Evolutionary conservation across 148 eudicot genomes (phyloP), one percentile per base, ranked within the genome.

Genomic region (Amaranthus palmeri): DNA sequence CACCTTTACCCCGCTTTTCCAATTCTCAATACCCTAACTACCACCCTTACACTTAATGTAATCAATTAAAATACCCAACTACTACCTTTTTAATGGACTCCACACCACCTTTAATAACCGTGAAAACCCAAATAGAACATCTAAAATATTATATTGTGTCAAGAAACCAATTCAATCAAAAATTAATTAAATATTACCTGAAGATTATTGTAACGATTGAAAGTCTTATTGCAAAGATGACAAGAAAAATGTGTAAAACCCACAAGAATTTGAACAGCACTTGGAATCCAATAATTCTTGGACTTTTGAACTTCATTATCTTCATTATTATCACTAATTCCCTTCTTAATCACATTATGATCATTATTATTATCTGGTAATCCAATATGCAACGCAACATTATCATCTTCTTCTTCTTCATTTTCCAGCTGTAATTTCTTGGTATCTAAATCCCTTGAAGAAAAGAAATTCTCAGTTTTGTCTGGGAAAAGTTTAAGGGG

Each of bases 231-330:
- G 80, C 97, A 92, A 46, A 92, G 77, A 47, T 86, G 91, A 76
- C 97, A 92, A 8, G 96, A 85, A 67, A 89, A 92, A 76, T 90
- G 85, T 7, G 96, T 88, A 82, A 90, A 88, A 3, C 96, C 96
- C 8, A 85, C 87, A 41, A 85, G 74, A 60, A 90, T 90, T 47
- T 92, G 91, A n/a, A 78, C 79, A 40, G 83, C 86, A 71, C 79
- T 85, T 8, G 97, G 97, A 69, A 89, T 85, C 97, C 95, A 89
- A 40, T 87, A 91, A 36, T 77, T 77, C 2, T 57, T 68, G 52
- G 69, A 50, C 40, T 46, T 42, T 10, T 56, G 54, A 44, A 25
- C n/a, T 8, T 52, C 54, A 50, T 61, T 3, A 58, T 12, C 40
- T 55, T 9, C 54, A 56, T 8, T 53, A 52, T 46, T 60, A 40